phyloP scores from a whole-genome alignment of 2,329 filamentous ascomycete genomes.

The Cadophora gregata region DNA sequence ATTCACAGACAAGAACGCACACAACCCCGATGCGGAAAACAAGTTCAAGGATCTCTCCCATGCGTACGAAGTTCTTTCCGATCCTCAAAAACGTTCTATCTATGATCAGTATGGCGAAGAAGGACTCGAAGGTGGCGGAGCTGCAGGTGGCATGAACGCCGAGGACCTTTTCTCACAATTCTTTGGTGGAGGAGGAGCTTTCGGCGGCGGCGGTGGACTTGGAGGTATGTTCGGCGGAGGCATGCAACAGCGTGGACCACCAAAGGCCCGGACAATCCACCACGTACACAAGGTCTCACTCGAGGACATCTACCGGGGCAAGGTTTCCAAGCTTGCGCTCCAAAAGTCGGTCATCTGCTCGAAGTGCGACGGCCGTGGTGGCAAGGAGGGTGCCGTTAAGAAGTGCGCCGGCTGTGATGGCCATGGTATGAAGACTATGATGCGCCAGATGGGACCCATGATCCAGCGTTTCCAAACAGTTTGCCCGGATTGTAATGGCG shows the following conservation, averaged over 20 bases:
- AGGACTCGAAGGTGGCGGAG: constrained; percentile 87
- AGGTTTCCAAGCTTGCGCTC: constrained; percentile 94
- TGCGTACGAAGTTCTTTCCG: constrained; percentile 94
- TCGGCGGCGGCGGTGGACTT: constrained; percentile 74
- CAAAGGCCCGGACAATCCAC: constrained; percentile 92
- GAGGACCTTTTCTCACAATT: constrained; percentile 98
- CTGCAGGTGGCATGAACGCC: constrained; percentile 84
- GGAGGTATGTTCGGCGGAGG: constrained; percentile 80
- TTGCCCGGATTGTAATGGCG: constrained; percentile 96
- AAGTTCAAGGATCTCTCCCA: constrained; percentile 99
- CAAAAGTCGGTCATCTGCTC: constrained; percentile 98
- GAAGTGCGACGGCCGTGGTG: constrained; percentile 91
- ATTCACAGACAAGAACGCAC: constrained; percentile 85
- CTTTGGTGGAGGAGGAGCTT: constrained; percentile 75
- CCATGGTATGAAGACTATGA: constrained; percentile 99
- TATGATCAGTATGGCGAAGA: constrained; percentile 99
- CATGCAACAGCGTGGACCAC: constrained; percentile 79
- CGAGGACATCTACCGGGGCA: constrained; percentile 97
- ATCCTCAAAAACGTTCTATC: constrained; percentile 85
- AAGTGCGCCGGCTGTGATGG: constrained; percentile 91
- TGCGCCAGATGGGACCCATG: constrained; percentile 99
- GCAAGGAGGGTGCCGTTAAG: constrained; percentile 97
- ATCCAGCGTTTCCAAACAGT: constrained; percentile 99
- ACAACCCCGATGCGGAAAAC: constrained; percentile 90
- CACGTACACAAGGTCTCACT: constrained; percentile 98